Percentiles rank a stretch among this genome's conserved stretches.
These are phyloP conservation scores for Fraxinus latifolia DNA, from an alignment of 305 asterid species.

Conservation along the genomic window DNA sequence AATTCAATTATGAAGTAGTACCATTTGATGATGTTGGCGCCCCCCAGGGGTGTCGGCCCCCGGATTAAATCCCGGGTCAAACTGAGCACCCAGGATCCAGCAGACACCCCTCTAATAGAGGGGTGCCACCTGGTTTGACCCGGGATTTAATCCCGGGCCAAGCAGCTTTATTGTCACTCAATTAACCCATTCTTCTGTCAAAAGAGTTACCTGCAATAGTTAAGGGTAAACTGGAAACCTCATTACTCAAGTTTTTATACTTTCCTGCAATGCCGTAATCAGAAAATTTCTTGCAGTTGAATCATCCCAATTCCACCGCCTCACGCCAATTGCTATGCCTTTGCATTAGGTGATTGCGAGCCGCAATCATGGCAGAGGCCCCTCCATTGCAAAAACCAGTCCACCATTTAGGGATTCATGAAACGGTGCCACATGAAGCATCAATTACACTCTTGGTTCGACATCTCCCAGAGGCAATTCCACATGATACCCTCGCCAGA, in stretches of 20 bases:
- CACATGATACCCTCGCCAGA: slow-evolving; percentile 58
- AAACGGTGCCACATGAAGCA: slow-evolving; percentile 15
- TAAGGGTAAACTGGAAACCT: neutral
- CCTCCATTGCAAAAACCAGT: slow-evolving; percentile 16
- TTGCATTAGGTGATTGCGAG: neutral
- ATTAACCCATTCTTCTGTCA: too few relatives aligned
- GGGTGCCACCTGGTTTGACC: too few relatives aligned
- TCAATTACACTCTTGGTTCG: slow-evolving; percentile 58
- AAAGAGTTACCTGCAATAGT: too few relatives aligned
- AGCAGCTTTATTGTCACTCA: too few relatives aligned
- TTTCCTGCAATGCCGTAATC: neutral
- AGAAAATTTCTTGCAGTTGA: neutral
- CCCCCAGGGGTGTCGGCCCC: too few relatives aligned
- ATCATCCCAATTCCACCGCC: neutral
- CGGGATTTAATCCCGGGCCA: too few relatives aligned
- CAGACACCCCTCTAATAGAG: too few relatives aligned
- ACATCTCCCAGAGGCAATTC: slow-evolving; percentile 87
- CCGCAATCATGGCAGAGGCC: slow-evolving; percentile 26
- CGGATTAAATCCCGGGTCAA: too few relatives aligned
- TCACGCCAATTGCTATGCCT: neutral
- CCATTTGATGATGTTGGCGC: too few relatives aligned
- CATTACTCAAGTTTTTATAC: neutral
- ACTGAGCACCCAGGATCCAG: too few relatives aligned
- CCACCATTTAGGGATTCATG: slow-evolving; percentile 7
- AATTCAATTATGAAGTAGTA: too few relatives aligned